Evolutionary conservation across 2,329 filamentous ascomycete genomes (phyloP).

Genomic region (Ophiostoma ulmi): DNA sequence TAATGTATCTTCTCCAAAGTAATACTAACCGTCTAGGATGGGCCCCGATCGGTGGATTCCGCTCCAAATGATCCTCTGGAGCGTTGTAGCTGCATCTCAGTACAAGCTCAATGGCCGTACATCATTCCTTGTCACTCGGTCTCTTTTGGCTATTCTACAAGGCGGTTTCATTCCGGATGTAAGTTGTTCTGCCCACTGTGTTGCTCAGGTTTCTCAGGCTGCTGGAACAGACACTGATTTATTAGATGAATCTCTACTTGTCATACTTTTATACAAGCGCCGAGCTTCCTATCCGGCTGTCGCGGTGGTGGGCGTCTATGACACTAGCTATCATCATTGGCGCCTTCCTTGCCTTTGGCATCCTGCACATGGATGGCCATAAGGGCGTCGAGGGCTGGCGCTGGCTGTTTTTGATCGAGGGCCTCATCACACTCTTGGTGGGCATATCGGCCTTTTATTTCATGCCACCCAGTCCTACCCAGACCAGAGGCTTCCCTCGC

Average conservation of each 20-base stretch:
- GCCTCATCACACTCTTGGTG: conserved; percentile 41
- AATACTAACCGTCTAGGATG: conserved; percentile 28
- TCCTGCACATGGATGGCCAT: conserved; percentile 40
- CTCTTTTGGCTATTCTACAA: background rate
- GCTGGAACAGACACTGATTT: background rate
- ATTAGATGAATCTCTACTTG: background rate
- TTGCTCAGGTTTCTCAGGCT: background rate
- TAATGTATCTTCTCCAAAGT: background rate
- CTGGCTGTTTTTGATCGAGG: conserved; percentile 55
- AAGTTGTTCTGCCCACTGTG: background rate
- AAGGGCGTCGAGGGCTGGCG: conserved; percentile 38
- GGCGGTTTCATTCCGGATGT: background rate
- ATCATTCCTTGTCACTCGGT: conserved; percentile 37
- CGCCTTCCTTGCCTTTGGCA: conserved; percentile 37
- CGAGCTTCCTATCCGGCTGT: conserved; percentile 38
- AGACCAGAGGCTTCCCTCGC: conserved; percentile 51
- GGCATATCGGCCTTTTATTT: conserved; percentile 50
- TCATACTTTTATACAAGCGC: conserved; percentile 43
- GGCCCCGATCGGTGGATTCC: conserved; percentile 58
- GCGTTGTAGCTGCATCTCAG: conserved; percentile 43
- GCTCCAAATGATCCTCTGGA: conserved; percentile 53
- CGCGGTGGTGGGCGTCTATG: conserved; percentile 42
- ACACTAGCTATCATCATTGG: conserved; percentile 39
- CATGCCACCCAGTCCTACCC: conserved; percentile 49
- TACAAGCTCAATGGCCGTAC: conserved; percentile 31